Base-by-base conservation (phyloP, 1,139 yeast species). In the Suhomyces bolitotheri region DNA sequence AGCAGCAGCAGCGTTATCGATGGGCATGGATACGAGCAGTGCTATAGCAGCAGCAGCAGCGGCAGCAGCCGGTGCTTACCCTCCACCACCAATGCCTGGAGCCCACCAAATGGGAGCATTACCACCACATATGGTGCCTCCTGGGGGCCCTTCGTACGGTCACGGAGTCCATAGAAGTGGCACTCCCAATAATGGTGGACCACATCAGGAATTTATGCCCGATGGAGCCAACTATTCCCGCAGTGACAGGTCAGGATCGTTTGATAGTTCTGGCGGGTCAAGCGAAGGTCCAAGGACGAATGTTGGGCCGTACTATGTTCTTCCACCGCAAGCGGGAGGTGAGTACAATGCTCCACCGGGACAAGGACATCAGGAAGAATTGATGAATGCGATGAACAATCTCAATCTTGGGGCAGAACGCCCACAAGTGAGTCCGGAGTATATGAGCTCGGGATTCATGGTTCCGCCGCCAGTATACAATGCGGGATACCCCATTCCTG, bases 1-100 rank as follows among this genome's bases (percentile, higher is more conserved):
- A 44, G 65, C 65, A 3, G 64, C 64, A 4, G 62, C 64, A 13
- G 65, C 69, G 3, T 42, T 61, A 29, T 58, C 66, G 3, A 60
- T 62, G 64, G 68, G 67, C 5, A 48, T 62, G 49, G 67, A 62
- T 42, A 66, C 67, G n/a, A 54, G 58, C 10, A 47, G 54, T 46
- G 57, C 66, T 27, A 46, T 47, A 23, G 39, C 50, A 17, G 42
- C 51, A 25, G 39, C 53, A 15, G 39, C 52, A n/a, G 41, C 44
- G 20, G 49, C 45, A 29, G 34, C 52, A 30, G 38, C 38, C 12
- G 38, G 28, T 2, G 34, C 34, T 11, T 38, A 43, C 38, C 51
- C 39, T 19, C 39, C 35, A 7, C 33, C 28, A n/a, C 27, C 28
- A 11, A 25, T 29, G 5, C 25, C 34, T 10, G 40, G 39, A n/a